Evolutionary conservation across 2,329 filamentous ascomycete species (phyloP).

Genomic region (Ilyonectria mors-panacis): DNA sequence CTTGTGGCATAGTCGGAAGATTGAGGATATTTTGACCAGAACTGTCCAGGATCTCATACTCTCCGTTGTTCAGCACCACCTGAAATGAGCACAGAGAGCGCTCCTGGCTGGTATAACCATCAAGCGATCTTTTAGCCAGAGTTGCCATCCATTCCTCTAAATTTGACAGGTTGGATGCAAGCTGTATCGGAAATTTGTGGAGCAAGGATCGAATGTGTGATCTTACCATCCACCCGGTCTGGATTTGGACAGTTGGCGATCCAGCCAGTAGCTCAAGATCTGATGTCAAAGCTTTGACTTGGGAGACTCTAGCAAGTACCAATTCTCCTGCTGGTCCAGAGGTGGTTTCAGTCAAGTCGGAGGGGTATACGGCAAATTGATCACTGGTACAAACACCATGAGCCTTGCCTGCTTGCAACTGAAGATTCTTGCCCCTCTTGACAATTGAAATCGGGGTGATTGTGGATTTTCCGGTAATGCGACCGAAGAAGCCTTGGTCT

Average conservation of each 20-base stretch:
- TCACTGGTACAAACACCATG: constrained; percentile 27
- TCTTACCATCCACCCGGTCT: constrained; percentile 5
- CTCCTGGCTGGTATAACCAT: accelerated
- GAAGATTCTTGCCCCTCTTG: not conserved
- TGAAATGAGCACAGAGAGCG: not conserved
- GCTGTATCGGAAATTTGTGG: not conserved
- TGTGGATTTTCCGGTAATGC: not conserved
- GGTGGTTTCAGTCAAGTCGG: not conserved
- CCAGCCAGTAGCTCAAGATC: not conserved
- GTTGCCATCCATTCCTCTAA: not conserved
- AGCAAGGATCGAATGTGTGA: not conserved
- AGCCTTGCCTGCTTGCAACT: constrained; percentile 22
- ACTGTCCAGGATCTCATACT: constrained; percentile 3
- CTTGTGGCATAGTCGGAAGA: not conserved
- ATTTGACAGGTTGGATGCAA: not conserved
- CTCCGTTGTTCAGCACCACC: not conserved
- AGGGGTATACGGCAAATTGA: constrained; percentile 22
- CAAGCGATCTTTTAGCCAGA: not conserved
- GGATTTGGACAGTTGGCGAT: accelerated
- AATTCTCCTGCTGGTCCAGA: not conserved
- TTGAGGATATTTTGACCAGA: not conserved
- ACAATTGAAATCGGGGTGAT: not conserved
- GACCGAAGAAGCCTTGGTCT: constrained; percentile 32
- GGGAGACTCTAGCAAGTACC: not conserved
- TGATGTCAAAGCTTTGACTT: not conserved